phyloP scores from a whole-genome alignment of 306 rosid genomes.

The Rosa chinensis region DNA sequence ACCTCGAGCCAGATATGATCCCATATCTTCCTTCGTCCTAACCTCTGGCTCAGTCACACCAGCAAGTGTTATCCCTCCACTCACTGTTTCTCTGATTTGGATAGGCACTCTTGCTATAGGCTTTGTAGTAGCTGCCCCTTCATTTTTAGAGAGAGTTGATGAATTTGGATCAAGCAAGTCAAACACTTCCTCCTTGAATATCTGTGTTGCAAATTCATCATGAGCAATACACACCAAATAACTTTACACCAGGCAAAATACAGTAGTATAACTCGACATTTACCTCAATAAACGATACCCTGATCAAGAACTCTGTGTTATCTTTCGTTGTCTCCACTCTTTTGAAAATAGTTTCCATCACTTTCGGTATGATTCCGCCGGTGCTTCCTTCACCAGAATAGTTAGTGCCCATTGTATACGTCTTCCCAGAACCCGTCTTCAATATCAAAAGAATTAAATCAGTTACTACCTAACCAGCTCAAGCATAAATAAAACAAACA shows the following conservation, averaged over 20 bases:
- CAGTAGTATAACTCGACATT: not conserved
- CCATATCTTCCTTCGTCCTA: slow-evolving; percentile 80
- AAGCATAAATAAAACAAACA: not conserved
- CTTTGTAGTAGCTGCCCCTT: slow-evolving; percentile 41
- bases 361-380: slow-evolving; percentile 73
- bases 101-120: slow-evolving; percentile 65
- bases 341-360: slow-evolving; percentile 60
- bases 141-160: slow-evolving; percentile 42
- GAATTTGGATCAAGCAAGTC: slow-evolving; percentile 75
- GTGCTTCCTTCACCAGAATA: slow-evolving; percentile 62
- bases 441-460: slow-evolving; percentile 19
- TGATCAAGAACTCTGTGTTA: slow-evolving; percentile 59
- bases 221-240: slow-evolving; percentile 9
- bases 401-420: slow-evolving; percentile 65
- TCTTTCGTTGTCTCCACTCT: slow-evolving; percentile 45
- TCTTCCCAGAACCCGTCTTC: slow-evolving; percentile 96
- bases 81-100: slow-evolving; percentile 78
- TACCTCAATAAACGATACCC: slow-evolving; percentile 96
- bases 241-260: not conserved
- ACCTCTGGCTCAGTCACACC: slow-evolving; percentile 87
- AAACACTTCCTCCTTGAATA: slow-evolving; percentile 90
- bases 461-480: not conserved
- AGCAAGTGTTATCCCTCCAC: slow-evolving; percentile 88
- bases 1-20: slow-evolving; percentile 67
- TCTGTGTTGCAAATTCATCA: slow-evolving; percentile 40